Evolutionary conservation across 148 eudicot genomes (phyloP), one percentile per base, ranked within the genome.

Genomic region (Heliamphora exappendiculata): DNA sequence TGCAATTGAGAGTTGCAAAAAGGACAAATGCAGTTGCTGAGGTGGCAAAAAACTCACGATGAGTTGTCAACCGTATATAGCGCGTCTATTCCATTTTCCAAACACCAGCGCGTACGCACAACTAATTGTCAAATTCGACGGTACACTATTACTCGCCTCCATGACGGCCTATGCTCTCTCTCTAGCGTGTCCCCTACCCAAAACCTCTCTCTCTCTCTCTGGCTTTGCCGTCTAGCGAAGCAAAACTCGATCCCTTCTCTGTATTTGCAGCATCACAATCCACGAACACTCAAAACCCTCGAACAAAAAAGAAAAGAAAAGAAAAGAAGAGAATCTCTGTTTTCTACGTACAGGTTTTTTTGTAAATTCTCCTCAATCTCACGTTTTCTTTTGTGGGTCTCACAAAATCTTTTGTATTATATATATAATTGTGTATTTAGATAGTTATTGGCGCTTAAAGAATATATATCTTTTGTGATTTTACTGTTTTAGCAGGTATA

Each of bases 221-320:
- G 34, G 68, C 34, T 26, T 74, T 81, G 78, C 80, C 75, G 64
- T 41, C 37, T 5, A 13, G 11, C n/a, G 70, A 81, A 78, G 84
- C 81, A 80, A 81, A 77, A 55, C 19, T 44, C 24, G 65, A 67
- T 78, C 78, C 78, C 45, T 19, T 67, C 53, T 51, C 31, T 41
- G 67, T 71, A 50, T 75, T 31, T 58, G 34, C 72, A 28, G 6
- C 57, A 19, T 29, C 28, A 16, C 59, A 60, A 45, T 47, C 4
- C 55, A 37, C 59, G 22, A 45, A 59, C 49, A 76, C 72, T 81
- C 73, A 70, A 76, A n/a, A 22, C n/a, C 17, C n/a, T 44, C 4
- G 68, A 34, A 50, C 14, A 47, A 45, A 29, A n/a, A n/a, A n/a
- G n/a, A n/a, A n/a, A n/a, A n/a, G n/a, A n/a, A n/a, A n/a, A n/a